Conservation (phyloP, 768 basidiomycete genomes). For the Macrocybe gigantea region DNA sequence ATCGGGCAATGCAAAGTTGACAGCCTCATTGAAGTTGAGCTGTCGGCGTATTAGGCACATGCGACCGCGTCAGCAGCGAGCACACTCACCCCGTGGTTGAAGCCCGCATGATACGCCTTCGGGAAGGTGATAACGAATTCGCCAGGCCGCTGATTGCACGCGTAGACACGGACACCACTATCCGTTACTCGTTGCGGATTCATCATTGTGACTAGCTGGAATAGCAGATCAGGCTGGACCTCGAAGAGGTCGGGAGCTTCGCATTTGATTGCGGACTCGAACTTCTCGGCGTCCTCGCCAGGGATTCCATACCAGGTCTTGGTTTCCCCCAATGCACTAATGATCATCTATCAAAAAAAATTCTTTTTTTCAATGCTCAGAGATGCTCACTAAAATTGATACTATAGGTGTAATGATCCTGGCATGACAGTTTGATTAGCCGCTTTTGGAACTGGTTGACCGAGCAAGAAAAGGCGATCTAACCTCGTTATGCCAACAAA, state of each 20-base stretch:
- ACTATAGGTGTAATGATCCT: constrained; percentile 98
- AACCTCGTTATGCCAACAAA: constrained; percentile 99
- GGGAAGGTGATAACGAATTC: constrained; percentile 98
- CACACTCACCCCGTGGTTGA: constrained; percentile 89
- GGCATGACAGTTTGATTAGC: constrained; percentile 4
- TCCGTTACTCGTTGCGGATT: constrained; percentile 83
- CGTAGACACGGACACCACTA: constrained; percentile 87
- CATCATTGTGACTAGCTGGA: constrained; percentile 97
- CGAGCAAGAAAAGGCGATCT: constrained; percentile 6
- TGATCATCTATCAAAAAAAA: constrained; percentile 11
- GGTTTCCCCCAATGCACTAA: constrained; percentile 99
- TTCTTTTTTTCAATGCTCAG: constrained; percentile 7
- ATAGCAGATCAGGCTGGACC: constrained; percentile 93
- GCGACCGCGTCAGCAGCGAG: constrained; percentile 4
- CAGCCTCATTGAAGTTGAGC: constrained; percentile 99
- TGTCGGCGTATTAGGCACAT: constrained; percentile 26
- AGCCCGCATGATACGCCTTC: constrained; percentile 96
- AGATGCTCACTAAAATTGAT: constrained; percentile 78
- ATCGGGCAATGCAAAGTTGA: constrained; percentile 95
- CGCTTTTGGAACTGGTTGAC: background rate
- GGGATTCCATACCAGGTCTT: constrained; percentile 99
- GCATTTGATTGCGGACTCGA: constrained; percentile 90
- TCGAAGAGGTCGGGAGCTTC: constrained; percentile 98
- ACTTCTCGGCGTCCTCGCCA: constrained; percentile 91
- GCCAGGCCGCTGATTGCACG: constrained; percentile 93